Evolutionary conservation across 306 rosid species (phyloP).

Genomic region (Amphicarpaea edgeworthii): DNA sequence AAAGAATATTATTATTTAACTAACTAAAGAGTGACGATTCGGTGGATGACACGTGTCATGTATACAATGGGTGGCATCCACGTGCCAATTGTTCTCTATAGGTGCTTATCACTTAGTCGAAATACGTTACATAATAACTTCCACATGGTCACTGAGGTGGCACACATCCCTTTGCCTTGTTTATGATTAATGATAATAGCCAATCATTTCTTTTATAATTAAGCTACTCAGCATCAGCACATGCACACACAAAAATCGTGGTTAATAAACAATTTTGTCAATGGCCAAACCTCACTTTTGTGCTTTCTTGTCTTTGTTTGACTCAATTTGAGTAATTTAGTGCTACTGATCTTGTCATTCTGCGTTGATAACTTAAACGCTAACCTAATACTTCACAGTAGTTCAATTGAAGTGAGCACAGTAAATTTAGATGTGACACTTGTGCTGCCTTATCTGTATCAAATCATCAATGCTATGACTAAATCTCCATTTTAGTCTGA

Average conservation of each 20-base stretch:
- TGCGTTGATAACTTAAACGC: neutral
- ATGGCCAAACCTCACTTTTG: neutral
- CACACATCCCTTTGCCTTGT: no score
- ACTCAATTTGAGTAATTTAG: neutral
- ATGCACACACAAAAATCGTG: no score
- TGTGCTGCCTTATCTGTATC: neutral
- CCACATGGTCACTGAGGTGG: no score
- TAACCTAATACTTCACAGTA: neutral
- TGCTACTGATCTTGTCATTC: neutral
- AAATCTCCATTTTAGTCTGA: no score
- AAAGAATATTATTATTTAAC: neutral
- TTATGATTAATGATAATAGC: no score
- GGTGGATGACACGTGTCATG: slow-evolving; percentile 46
- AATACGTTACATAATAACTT: no score
- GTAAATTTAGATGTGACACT: neutral
- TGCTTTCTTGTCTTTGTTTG: neutral
- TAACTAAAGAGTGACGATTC: slow-evolving; percentile 1
- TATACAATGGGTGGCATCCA: slow-evolving; percentile 34
- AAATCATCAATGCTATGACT: no score
- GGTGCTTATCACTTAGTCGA: no score
- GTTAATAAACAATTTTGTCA: neutral
- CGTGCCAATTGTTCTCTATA: slow-evolving; percentile 19
- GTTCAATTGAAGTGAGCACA: neutral
- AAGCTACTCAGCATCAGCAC: no score
- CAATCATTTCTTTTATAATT: no score